A percentile compares a stretch with the other conserved stretches of the same genome.
Conservation (phyloP, 306 rosid genomes). For the Heteromeles arbutifolia region DNA sequence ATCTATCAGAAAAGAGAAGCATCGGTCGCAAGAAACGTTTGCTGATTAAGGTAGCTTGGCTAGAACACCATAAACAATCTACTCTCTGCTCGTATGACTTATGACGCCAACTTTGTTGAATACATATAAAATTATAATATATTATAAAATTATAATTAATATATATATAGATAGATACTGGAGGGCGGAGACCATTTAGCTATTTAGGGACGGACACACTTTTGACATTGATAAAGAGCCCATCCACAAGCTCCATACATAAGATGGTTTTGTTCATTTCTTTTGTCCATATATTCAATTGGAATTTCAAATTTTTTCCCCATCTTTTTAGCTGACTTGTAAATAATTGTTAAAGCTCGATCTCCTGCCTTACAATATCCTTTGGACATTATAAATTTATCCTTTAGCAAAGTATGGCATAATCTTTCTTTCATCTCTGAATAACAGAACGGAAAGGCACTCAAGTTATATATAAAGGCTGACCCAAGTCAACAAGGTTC, state of each 20-base stretch:
- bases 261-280: slow-evolving; percentile 27
- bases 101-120: background rate
- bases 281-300: slow-evolving; percentile 57
- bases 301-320: slow-evolving; percentile 20
- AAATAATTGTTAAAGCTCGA: background rate
- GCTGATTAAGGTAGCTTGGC: background rate
- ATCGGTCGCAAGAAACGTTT: background rate
- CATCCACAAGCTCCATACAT: background rate
- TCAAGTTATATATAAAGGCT: background rate
- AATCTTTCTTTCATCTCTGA: background rate
- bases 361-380: background rate
- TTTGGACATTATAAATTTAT: background rate
- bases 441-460: background rate
- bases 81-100: background rate
- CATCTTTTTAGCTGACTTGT: slow-evolving; percentile 3
- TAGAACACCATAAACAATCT: background rate
- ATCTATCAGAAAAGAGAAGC: background rate
- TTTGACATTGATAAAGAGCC: slow-evolving; percentile 28
- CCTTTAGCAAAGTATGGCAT: background rate
- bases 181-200: slow-evolving; percentile 23
- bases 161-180: no score
- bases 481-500: no score
- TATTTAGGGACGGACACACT: slow-evolving; percentile 16
- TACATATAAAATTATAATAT: no score
- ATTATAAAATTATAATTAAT: no score